Evolutionary conservation across 192 early-diverging fungal species (phyloP).

Genomic region (Haplosporangium gracile): DNA sequence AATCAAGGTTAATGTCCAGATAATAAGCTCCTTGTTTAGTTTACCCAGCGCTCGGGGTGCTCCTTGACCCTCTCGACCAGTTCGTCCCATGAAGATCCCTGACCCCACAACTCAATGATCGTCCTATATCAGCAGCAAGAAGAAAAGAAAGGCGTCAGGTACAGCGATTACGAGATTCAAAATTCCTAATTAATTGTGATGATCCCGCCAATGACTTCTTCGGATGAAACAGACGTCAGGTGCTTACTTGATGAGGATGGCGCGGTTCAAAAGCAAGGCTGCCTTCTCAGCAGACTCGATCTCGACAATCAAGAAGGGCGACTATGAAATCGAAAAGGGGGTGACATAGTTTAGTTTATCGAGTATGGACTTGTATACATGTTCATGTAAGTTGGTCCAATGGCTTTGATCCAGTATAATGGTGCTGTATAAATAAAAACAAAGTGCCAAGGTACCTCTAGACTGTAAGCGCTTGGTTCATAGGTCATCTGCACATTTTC

Average conservation of each 20-base stretch:
- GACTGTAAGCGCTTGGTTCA: slow-evolving; percentile 70
- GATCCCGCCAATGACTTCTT: background rate
- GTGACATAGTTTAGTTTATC: background rate
- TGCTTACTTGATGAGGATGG: slow-evolving; percentile 86
- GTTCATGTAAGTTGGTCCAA: background rate
- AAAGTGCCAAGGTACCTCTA: slow-evolving; percentile 59
- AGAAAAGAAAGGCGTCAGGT: slow-evolving; percentile 2
- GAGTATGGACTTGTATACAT: background rate
- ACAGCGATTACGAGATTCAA: background rate
- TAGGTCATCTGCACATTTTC: slow-evolving; percentile 79
- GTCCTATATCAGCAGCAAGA: slow-evolving; percentile 60
- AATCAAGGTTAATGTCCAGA: background rate
- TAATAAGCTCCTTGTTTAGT: background rate
- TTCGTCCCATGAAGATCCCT: slow-evolving; percentile 69
- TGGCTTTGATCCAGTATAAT: background rate
- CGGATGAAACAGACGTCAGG: background rate
- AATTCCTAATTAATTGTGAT: background rate
- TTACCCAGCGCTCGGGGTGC: slow-evolving; percentile 71
- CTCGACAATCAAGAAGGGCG: slow-evolving; percentile 85
- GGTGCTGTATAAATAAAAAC: background rate
- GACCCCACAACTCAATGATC: slow-evolving; percentile 85
- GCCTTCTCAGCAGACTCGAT: slow-evolving; percentile 80
- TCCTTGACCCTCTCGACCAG: slow-evolving; percentile 71
- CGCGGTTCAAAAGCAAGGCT: slow-evolving; percentile 77
- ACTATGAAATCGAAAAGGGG: slow-evolving; percentile 55